Evolutionary conservation across 1,284 basidiomycete genomes (phyloP), one percentile per base, ranked within the genome.

Genomic region (Heterobasidion occidentale): DNA sequence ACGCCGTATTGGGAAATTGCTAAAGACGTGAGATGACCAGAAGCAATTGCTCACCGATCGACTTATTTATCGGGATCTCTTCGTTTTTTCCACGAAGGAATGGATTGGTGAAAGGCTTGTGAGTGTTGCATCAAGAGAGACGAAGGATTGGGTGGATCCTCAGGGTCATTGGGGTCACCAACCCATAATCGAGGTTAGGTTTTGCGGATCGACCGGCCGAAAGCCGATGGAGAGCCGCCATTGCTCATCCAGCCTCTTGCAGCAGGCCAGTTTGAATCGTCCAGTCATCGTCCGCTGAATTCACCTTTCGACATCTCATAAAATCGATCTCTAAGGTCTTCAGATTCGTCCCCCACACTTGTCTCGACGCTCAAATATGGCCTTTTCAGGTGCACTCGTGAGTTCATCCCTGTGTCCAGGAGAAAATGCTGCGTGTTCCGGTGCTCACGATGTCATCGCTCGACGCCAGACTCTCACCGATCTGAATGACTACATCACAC

Each of bases 401-500:
- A 17, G 49, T 59, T 20, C 51, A 38, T 51, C 27, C 3, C 27
- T 42, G n/a, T 4, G 38, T 12, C 2, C 1, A 12, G 38, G n/a
- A 42, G 38, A 11, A n/a, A 42, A 12, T 42, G 38, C 38, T 42
- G 12, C 11, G 11, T 42, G 12, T 12, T 42, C 38, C 11, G n/a
- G n/a, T 42, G 17, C 35, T 46, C 9, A 36, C 42, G 51, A 54
- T 46, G 36, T 48, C 34, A 55, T 44, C 51, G n/a, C 20, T 53
- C 46, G 15, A 48, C 14, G 9, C 27, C 64, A 92, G 90, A 92
- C 89, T 9, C 74, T 97, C 42, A 94, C 93, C 17, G 96, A 99
- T 71, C 81, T 99, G 49, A 98, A 98, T 71, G 97, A 99, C 75
- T 99, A 96, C 70, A 91, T 99, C 52, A 93, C 94, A 0, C 97